phyloP scores from a whole-genome alignment of 2,329 filamentous ascomycete species.

The Claviceps digitariae region DNA sequence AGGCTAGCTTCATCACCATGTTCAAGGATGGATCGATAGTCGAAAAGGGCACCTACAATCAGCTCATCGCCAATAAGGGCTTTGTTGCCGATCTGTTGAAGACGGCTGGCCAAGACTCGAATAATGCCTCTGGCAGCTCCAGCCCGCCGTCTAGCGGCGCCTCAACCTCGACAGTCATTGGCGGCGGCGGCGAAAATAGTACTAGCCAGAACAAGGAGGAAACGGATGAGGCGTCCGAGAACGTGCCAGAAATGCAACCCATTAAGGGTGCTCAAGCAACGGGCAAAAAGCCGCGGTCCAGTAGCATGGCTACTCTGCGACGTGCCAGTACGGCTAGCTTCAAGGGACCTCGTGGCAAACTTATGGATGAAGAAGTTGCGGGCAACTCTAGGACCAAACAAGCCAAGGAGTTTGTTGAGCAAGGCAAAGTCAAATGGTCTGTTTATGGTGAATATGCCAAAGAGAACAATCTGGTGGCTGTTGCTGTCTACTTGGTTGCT shows the following conservation, averaged over 20 bases:
- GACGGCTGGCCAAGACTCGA: constrained; percentile 51
- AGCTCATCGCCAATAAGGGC: constrained; percentile 88
- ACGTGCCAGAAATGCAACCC: constrained; percentile 59
- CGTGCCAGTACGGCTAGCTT: constrained; percentile 88
- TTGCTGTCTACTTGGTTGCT: constrained; percentile 63
- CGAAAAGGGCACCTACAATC: constrained; percentile 80
- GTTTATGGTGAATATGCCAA: constrained; percentile 93
- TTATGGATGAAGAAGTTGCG: constrained; percentile 70
- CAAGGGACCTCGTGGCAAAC: constrained; percentile 69
- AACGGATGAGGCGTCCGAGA: constrained; percentile 67
- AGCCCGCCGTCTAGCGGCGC: constrained; percentile 37
- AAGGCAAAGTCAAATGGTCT: constrained; percentile 93
- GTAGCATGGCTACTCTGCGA: constrained; percentile 69
- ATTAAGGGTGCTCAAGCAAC: constrained; percentile 44
- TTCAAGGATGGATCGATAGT: constrained; percentile 70
- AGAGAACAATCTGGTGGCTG: constrained; percentile 79
- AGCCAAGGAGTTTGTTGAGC: constrained; percentile 75
- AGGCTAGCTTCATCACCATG: constrained; percentile 79
- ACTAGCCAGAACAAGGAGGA: constrained; percentile 45
- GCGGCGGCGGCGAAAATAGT: constrained; percentile 28
- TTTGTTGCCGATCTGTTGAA: constrained; percentile 75
- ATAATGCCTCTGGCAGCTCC: constrained; percentile 28
- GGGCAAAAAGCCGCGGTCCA: constrained; percentile 42
- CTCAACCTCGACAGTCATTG: constrained; percentile 45
- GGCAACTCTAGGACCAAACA: constrained; percentile 65